These are phyloP conservation scores for Candida anglica DNA, from an alignment of 805 yeast species.

Conservation along the genomic window DNA sequence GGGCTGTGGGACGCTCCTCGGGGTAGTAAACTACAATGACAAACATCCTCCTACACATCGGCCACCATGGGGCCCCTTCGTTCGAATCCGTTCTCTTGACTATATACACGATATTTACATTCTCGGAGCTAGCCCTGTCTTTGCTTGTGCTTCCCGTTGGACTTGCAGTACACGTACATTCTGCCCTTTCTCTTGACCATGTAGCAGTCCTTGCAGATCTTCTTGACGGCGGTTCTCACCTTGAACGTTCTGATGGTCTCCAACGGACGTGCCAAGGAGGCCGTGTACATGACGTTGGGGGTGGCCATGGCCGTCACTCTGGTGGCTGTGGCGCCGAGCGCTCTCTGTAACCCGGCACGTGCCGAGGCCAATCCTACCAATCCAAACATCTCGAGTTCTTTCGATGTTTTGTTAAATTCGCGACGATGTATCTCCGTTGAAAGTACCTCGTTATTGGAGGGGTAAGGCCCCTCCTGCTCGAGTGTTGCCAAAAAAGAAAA, in stretches of 20 bases:
- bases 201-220: constrained; percentile 85
- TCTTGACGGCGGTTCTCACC: constrained; percentile 89
- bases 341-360: background rate
- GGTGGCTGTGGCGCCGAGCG: background rate
- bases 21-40: no score
- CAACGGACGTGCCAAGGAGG: constrained; percentile 7
- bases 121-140: constrained; percentile 90
- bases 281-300: background rate
- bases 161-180: constrained; percentile 88
- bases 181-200: constrained; percentile 94
- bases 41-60: no score
- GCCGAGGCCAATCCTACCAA: background rate
- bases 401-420: no score
- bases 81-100: no score
- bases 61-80: no score
- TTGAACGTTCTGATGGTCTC: constrained; percentile 66
- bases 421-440: no score
- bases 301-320: background rate
- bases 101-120: no score
- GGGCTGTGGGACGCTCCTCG: no score
- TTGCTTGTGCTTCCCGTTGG: constrained; percentile 91
- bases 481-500: no score
- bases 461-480: no score
- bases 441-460: no score
- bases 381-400: constrained; percentile 1